These are phyloP conservation scores for Tolypocladium inflatum DNA, from an alignment of 2,329 filamentous ascomycete genomes.

Conservation along the genomic window DNA sequence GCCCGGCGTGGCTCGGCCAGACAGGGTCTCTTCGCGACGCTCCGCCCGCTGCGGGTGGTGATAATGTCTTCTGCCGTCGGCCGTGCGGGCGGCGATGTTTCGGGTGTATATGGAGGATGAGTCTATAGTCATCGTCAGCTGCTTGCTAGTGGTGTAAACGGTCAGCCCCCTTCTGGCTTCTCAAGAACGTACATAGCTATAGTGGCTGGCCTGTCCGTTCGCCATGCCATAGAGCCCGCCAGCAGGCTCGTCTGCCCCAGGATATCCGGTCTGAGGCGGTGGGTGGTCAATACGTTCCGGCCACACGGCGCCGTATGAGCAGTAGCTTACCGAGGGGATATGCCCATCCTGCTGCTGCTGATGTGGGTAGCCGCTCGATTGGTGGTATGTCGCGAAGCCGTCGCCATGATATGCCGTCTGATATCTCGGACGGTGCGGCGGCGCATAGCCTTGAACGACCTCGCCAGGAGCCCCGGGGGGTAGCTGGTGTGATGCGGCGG, in stretches of 20 bases:
- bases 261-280: background rate
- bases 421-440: background rate
- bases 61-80: conserved; percentile 14
- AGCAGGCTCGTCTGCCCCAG: background rate
- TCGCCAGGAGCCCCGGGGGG: background rate
- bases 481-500: background rate
- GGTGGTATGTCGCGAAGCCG: background rate
- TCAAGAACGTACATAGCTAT: background rate
- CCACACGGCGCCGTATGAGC: background rate
- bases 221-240: background rate
- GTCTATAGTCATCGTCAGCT: conserved; percentile 6
- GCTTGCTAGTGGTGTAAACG: background rate
- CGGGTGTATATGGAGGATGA: conserved; percentile 29
- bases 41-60: conserved; percentile 26
- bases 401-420: background rate
- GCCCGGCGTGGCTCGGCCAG: background rate
- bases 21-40: conserved; percentile 12
- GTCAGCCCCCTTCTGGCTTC: too few species aligned
- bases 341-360: background rate
- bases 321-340: background rate
- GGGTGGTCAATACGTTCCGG: background rate
- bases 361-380: background rate
- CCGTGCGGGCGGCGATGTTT: conserved; percentile 37
- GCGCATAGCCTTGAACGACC: background rate
- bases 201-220: background rate